phyloP scores from a whole-genome alignment of 2,329 filamentous ascomycete genomes.

The Botrytis squamosa region DNA sequence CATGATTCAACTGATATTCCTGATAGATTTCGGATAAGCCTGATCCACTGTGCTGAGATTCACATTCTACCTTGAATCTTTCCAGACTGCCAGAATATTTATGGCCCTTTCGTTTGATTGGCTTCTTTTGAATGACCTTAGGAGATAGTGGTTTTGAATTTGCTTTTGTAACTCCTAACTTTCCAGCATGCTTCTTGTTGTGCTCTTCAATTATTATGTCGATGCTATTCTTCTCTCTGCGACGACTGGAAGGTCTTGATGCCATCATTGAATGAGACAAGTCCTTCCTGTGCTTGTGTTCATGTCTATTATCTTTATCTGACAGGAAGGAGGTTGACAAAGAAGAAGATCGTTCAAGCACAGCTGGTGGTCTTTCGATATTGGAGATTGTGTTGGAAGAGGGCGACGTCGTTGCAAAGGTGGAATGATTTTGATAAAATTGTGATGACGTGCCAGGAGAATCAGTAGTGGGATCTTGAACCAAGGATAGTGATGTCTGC shows the following conservation, averaged over 20 bases:
- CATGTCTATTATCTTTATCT: background rate
- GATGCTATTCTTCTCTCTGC: background rate
- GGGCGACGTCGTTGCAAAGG: background rate
- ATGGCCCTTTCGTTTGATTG: background rate
- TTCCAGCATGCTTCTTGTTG: background rate
- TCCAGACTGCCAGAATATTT: background rate
- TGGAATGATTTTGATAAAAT: background rate
- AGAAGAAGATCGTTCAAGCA: background rate
- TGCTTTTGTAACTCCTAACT: background rate
- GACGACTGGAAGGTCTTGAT: background rate
- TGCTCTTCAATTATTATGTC: background rate
- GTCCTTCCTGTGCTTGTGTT: background rate
- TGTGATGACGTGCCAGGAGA: background rate
- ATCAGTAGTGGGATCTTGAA: background rate
- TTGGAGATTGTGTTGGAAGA: background rate
- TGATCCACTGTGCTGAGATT: background rate
- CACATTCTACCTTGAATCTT: background rate
- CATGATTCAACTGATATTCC: background rate
- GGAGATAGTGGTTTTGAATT: background rate
- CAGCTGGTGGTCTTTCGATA: background rate
- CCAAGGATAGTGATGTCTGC: background rate
- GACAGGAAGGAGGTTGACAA: background rate
- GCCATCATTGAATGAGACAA: background rate
- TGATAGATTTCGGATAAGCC: too few species aligned
- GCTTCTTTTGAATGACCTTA: background rate